Evolutionary conservation across 441 rosid genomes (phyloP).

Genomic region (Codiaeum variegatum): DNA sequence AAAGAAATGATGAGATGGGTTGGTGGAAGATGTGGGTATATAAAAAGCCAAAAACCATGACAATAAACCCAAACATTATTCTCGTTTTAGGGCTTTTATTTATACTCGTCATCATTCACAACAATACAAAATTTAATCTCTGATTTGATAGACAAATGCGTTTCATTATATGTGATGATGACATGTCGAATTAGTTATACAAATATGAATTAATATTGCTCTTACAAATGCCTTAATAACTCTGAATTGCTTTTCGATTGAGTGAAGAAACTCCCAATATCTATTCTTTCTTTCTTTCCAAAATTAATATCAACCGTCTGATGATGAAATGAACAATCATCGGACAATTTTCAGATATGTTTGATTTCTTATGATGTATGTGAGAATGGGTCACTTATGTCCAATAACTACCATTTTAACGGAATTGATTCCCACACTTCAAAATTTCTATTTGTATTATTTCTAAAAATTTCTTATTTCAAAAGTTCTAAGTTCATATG

Average conservation of each 20-base stretch:
- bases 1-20: conserved; percentile 29
- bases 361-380: conserved; percentile 10
- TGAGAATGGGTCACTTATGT: conserved; percentile 14
- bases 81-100: conserved; percentile 27
- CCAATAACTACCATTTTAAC: background rate
- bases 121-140: conserved; percentile 6
- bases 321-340: conserved; percentile 1
- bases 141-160: background rate
- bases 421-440: background rate
- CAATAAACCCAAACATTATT: conserved; percentile 24
- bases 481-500: too few relatives aligned
- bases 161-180: background rate
- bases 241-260: conserved; percentile 1
- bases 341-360: background rate
- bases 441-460: too few relatives aligned
- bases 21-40: conserved; percentile 24
- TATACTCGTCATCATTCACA: conserved; percentile 18
- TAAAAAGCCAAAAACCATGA: conserved; percentile 29
- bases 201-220: too few relatives aligned
- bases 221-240: background rate
- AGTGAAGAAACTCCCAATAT: conserved; percentile 16
- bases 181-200: conserved; percentile 12
- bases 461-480: too few relatives aligned
- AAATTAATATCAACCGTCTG: conserved; percentile 12
- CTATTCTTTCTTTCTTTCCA: background rate